Percentiles rank a stretch among this genome's conserved stretches.
Evolutionary conservation across 163 green algal genomes (phyloP).

Genomic region (Chlamydomonas reinhardtii): DNA sequence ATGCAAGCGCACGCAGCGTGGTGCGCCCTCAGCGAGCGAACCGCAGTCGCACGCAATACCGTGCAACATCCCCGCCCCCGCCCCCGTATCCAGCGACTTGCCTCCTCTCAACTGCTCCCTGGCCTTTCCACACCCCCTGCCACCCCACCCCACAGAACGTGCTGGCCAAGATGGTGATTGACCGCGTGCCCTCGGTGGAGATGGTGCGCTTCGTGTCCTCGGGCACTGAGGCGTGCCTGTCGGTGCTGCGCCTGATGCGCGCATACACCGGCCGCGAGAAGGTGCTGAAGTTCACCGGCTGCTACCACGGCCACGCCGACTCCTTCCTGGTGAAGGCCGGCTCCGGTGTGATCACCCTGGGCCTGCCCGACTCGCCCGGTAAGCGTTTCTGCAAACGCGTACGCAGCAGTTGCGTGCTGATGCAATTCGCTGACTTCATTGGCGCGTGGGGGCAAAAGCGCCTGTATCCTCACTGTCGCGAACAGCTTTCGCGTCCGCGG

Average conservation of each 20-base stretch:
- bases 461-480: too few species aligned
- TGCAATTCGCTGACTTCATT: too few species aligned
- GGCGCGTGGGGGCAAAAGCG: too few species aligned
- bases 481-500: too few species aligned
- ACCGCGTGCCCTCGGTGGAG: slow-evolving; percentile 96
- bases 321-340: slow-evolving; percentile 97
- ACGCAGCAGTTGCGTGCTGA: too few species aligned
- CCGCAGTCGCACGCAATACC: too few species aligned
- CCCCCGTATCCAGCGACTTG: too few species aligned
- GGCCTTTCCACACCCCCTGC: neutral
- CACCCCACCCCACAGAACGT: slow-evolving; percentile 82
- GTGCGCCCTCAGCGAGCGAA: too few species aligned
- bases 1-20: too few species aligned
- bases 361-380: slow-evolving; percentile 98
- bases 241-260: slow-evolving; percentile 97
- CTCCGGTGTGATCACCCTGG: slow-evolving; percentile 91
- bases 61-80: too few species aligned
- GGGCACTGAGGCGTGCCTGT: slow-evolving; percentile 98
- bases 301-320: slow-evolving; percentile 99
- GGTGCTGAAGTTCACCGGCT: slow-evolving; percentile 99
- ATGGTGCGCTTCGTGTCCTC: slow-evolving; percentile 99
- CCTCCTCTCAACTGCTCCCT: neutral
- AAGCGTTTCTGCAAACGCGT: too few species aligned
- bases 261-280: slow-evolving; percentile 98
- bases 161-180: slow-evolving; percentile 98